phyloP scores from a whole-genome alignment of 202 grass and related monocot species.

The Panicum hallii region DNA sequence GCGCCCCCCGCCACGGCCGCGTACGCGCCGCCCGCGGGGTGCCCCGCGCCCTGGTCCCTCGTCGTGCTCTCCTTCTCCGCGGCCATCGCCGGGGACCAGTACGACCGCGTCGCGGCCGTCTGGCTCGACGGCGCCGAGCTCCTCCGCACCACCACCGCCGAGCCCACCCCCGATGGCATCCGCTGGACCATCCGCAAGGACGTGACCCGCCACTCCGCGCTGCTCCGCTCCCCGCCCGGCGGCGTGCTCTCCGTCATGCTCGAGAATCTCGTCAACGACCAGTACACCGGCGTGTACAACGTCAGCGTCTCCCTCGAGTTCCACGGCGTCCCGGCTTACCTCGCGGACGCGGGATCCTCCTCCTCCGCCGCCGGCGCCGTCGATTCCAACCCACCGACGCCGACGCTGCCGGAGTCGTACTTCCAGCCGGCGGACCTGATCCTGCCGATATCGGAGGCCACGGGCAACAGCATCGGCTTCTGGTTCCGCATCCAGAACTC shows the following conservation, averaged over 20 bases:
- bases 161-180: slow-evolving; percentile 71
- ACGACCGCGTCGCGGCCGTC: slow-evolving; percentile 86
- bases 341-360: background rate
- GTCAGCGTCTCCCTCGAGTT: slow-evolving; percentile 81
- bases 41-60: slow-evolving; percentile 70
- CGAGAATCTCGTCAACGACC: slow-evolving; percentile 89
- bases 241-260: slow-evolving; percentile 79
- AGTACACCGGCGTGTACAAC: slow-evolving; percentile 77
- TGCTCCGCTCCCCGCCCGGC: slow-evolving; percentile 58
- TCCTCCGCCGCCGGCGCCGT: background rate
- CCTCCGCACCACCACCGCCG: slow-evolving; percentile 87
- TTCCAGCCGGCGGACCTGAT: slow-evolving; percentile 70
- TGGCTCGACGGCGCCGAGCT: slow-evolving; percentile 89
- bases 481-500: slow-evolving; percentile 86
- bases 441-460: slow-evolving; percentile 65
- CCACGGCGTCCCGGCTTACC: slow-evolving; percentile 43
- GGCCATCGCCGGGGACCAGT: slow-evolving; percentile 76
- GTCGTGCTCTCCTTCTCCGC: slow-evolving; percentile 81
- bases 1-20: slow-evolving; percentile 48
- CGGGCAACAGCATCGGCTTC: slow-evolving; percentile 50
- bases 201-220: slow-evolving; percentile 65
- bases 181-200: slow-evolving; percentile 83
- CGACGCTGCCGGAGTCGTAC: slow-evolving; percentile 36
- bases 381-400: background rate
- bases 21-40: slow-evolving; percentile 62